Evolutionary conservation across 1,139 yeast species (phyloP).

Genomic region (Sugiyamaella sp.): DNA sequence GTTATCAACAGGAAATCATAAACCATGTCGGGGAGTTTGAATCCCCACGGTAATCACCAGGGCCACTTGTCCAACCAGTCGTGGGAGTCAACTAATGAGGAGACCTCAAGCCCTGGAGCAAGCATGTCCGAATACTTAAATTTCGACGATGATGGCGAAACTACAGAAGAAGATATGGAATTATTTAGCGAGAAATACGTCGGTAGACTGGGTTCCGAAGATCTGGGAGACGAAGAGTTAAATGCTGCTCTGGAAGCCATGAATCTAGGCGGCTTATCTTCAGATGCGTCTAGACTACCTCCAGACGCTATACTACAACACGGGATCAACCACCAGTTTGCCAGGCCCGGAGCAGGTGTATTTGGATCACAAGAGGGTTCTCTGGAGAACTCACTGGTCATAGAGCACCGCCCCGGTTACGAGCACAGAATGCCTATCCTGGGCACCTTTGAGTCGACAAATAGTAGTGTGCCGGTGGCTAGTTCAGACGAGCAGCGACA

Average conservation of each 20-base stretch:
- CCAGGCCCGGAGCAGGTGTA: constrained; percentile 10
- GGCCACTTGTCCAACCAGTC: neutral
- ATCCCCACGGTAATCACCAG: too few species aligned
- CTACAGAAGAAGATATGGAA: constrained; percentile 15
- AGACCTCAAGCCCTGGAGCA: neutral
- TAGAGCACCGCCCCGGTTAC: neutral
- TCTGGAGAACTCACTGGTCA: constrained; percentile 4
- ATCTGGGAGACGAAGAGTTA: constrained; percentile 13
- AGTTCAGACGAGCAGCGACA: neutral
- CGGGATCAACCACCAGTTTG: neutral
- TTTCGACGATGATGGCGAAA: constrained; percentile 11
- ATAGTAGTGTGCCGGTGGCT: neutral
- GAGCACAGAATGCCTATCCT: neutral
- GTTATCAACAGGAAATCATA: too few species aligned
- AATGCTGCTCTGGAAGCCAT: constrained; percentile 20
- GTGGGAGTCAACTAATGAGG: neutral
- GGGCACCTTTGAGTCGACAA: constrained; percentile 1
- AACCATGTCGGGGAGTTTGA: too few species aligned
- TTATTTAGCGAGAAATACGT: constrained; percentile 12
- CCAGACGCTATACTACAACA: too few species aligned
- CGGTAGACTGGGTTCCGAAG: constrained; percentile 4
- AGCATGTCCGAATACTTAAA: constrained; percentile 7
- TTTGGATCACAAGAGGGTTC: constrained; percentile 14
- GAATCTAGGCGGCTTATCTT: constrained; percentile 13
- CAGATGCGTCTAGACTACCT: neutral